Evolutionary conservation across 148 eudicot genomes (phyloP).

Genomic region (Drosera capensis): DNA sequence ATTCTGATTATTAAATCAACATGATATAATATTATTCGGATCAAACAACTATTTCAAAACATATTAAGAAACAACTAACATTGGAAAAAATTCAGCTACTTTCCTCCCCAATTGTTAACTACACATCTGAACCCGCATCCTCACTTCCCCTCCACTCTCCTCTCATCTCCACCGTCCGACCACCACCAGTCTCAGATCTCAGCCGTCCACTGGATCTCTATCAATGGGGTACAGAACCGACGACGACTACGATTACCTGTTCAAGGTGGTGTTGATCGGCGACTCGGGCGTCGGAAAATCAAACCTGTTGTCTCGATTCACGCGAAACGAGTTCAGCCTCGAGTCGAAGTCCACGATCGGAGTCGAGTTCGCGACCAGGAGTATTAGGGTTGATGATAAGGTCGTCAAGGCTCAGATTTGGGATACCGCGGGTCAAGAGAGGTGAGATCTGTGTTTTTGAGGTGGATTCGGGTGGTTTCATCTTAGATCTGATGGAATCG

Average conservation of each 20-base stretch:
- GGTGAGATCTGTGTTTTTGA: constrained; percentile 9
- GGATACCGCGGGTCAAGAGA: constrained; percentile 65
- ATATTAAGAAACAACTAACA: too few relatives aligned
- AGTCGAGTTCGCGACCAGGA: constrained; percentile 57
- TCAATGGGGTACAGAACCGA: constrained; percentile 45
- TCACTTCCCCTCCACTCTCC: too few relatives aligned
- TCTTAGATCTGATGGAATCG: too few relatives aligned
- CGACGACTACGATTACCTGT: constrained; percentile 50
- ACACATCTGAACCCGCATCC: too few relatives aligned
- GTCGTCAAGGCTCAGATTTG: constrained; percentile 67
- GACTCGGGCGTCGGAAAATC: constrained; percentile 59
- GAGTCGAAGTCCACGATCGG: constrained; percentile 63
- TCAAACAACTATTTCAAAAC: too few relatives aligned
- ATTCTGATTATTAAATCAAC: too few relatives aligned
- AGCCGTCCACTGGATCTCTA: too few relatives aligned
- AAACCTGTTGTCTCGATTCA: constrained; percentile 45
- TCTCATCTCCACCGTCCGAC: too few relatives aligned
- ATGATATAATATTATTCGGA: too few relatives aligned
- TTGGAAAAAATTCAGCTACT: too few relatives aligned
- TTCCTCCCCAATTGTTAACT: too few relatives aligned
- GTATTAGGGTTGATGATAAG: constrained; percentile 45
- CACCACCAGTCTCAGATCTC: too few relatives aligned
- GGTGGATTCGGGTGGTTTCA: background rate
- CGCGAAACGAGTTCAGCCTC: constrained; percentile 50
- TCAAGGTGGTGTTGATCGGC: constrained; percentile 50